These are phyloP conservation scores for Leccinum pachyderme DNA, from an alignment of 1,284 basidiomycete genomes.

Conservation along the genomic window DNA sequence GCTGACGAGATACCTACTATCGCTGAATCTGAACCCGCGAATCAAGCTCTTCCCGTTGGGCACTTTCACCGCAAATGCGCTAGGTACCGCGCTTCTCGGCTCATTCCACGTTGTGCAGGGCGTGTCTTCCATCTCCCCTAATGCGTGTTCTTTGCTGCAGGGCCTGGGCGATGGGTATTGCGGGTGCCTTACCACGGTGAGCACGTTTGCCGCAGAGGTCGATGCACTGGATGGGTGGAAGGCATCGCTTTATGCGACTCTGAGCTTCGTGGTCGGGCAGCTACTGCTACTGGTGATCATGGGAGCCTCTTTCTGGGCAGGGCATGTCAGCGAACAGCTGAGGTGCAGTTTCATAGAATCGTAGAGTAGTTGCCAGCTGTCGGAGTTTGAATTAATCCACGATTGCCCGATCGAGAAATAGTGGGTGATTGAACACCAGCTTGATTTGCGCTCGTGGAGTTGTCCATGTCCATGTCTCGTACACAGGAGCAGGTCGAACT, in stretches of 20 bases:
- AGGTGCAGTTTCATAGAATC: conserved; percentile 37
- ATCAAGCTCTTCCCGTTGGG: conserved; percentile 75
- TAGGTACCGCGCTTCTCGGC: conserved; percentile 77
- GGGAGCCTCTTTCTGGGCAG: conserved; percentile 67
- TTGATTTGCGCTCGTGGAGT: conserved; percentile 25
- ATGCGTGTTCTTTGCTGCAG: conserved; percentile 71
- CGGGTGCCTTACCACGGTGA: conserved; percentile 92
- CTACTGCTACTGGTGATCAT: conserved; percentile 72
- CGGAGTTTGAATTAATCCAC: conserved; percentile 32
- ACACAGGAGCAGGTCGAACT: conserved; percentile 45
- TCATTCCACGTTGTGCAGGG: conserved; percentile 72
- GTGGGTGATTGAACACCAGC: conserved; percentile 17
- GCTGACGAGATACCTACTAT: conserved; percentile 80
- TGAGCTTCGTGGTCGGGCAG: conserved; percentile 75
- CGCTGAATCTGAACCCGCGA: conserved; percentile 68
- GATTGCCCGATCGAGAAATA: conserved; percentile 30
- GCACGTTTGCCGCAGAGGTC: conserved; percentile 89
- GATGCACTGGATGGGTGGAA: conserved; percentile 54
- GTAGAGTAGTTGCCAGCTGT: conserved; percentile 6
- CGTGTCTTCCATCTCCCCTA: conserved; percentile 42
- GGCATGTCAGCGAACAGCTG: conserved; percentile 40
- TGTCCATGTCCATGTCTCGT: conserved; percentile 49
- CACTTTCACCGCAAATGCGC: conserved; percentile 84
- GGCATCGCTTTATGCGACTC: conserved; percentile 65
- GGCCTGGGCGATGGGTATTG: conserved; percentile 92